Conservation (phyloP, 176 grass and related monocot species). For the Elaeis guineensis region DNA sequence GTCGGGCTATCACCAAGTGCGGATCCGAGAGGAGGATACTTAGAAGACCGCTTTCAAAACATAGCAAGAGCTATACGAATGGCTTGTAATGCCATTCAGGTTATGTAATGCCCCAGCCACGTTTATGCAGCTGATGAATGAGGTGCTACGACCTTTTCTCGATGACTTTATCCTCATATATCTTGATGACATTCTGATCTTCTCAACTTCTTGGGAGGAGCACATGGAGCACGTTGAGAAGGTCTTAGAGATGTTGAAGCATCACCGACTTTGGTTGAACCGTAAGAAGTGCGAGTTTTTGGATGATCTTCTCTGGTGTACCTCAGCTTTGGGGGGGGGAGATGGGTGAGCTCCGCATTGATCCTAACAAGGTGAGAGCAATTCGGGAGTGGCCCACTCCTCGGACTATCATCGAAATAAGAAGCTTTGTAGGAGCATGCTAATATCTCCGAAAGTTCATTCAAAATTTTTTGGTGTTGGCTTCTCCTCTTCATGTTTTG, state of each 20-base stretch:
- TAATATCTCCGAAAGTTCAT: conserved; percentile 15
- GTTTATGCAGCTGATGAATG: no score
- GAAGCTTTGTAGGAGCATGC: not conserved
- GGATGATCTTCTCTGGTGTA: not conserved
- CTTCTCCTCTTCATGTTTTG: conserved; percentile 7
- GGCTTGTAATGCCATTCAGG: no score
- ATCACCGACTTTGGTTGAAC: not conserved
- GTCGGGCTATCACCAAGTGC: conserved; percentile 18
- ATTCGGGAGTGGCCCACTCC: not conserved
- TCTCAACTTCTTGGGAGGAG: not conserved
- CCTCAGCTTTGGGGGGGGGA: not conserved
- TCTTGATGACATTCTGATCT: conserved; percentile 17
- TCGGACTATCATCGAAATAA: no score
- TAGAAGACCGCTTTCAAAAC: conserved; percentile 15
- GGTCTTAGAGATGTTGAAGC: not conserved
- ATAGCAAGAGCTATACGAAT: no score
- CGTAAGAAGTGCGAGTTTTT: not conserved
- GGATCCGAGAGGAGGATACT: conserved; percentile 3
- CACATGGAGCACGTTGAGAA: conserved; percentile 1
- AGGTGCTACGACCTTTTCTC: no score
- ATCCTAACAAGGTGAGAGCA: not conserved
- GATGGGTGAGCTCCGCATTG: not conserved
- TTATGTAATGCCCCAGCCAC: no score
- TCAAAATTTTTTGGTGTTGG: not conserved
- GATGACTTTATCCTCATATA: no score